Conservation (phyloP, 2,329 filamentous ascomycete species). For the Colletotrichum eremochloae region DNA sequence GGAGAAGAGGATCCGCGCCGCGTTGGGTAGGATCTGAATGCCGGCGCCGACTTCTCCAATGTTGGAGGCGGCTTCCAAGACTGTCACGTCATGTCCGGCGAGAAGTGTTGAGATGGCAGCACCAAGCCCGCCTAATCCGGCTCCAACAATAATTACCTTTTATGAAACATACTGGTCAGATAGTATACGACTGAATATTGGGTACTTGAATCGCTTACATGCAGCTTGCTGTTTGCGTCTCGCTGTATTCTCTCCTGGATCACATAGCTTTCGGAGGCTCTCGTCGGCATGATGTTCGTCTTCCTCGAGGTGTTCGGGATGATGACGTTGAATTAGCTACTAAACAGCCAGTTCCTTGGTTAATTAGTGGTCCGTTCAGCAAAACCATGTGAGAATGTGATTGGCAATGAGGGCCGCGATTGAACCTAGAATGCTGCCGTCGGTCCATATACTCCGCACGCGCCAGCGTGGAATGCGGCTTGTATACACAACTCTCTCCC, state of each 20-base stretch:
- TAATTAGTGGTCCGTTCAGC: not conserved
- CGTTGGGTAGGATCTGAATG: slow-evolving; percentile 43
- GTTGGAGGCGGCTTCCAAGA: slow-evolving; percentile 36
- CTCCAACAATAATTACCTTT: slow-evolving; percentile 41
- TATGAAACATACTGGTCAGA: not conserved
- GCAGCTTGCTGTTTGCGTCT: slow-evolving; percentile 12
- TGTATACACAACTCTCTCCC: not conserved
- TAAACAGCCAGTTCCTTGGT: not conserved
- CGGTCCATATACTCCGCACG: not conserved
- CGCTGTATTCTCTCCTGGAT: slow-evolving; percentile 30
- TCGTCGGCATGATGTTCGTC: slow-evolving; percentile 9
- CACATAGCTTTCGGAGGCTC: not conserved
- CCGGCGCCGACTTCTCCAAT: slow-evolving; percentile 44
- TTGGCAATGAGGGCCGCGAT: not conserved
- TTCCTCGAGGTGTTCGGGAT: not conserved
- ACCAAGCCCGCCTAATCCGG: slow-evolving; percentile 40
- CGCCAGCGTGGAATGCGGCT: not conserved
- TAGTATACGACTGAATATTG: too few relatives aligned
- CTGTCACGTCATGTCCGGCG: slow-evolving; percentile 39
- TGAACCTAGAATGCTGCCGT: not conserved
- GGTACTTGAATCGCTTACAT: slow-evolving; percentile 5
- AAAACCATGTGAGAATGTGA: not conserved
- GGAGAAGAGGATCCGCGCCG: slow-evolving; percentile 36
- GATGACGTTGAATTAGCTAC: not conserved
- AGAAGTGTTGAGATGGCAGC: slow-evolving; percentile 36